Conservation (phyloP, 306 rosid species). For the Dalbergia oliveri region DNA sequence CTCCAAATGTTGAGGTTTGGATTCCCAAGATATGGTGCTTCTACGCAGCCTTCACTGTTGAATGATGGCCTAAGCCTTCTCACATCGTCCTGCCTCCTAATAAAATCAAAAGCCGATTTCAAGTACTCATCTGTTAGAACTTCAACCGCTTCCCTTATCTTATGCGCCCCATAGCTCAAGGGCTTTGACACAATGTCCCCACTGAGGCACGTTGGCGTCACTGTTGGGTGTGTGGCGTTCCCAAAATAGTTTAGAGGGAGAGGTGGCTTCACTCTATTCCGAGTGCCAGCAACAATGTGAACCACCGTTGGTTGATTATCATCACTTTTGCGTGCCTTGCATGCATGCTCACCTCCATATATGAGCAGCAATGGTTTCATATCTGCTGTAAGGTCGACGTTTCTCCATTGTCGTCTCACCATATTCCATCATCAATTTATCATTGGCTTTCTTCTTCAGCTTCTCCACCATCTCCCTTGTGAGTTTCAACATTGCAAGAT, state of each 20-base stretch:
- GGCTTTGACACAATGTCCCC: conserved; percentile 25
- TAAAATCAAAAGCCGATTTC: conserved; percentile 12
- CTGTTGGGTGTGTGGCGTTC: conserved; percentile 1
- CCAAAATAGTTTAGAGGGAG: conserved; percentile 35
- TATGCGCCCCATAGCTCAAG: conserved; percentile 9
- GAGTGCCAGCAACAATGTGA: neutral
- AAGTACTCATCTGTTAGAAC: conserved; percentile 37
- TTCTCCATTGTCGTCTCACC: neutral
- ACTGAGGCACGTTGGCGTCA: neutral
- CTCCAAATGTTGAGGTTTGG: conserved; percentile 14
- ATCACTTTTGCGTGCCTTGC: neutral
- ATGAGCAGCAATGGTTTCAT: conserved; percentile 8
- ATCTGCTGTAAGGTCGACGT: conserved; percentile 10
- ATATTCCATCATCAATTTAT: neutral
- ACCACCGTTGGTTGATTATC: conserved; percentile 22
- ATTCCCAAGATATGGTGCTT: conserved; percentile 9
- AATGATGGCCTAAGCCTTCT: neutral
- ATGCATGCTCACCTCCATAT: conserved; percentile 23
- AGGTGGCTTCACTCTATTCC: conserved; percentile 19
- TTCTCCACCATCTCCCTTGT: conserved; percentile 14
- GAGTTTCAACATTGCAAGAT: neutral
- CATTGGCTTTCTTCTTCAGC: conserved; percentile 16
- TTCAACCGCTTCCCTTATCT: conserved; percentile 43
- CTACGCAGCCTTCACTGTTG: neutral
- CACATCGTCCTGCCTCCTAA: neutral